phyloP scores from a whole-genome alignment of 805 yeast genomes.

The Saitoella complicata region DNA sequence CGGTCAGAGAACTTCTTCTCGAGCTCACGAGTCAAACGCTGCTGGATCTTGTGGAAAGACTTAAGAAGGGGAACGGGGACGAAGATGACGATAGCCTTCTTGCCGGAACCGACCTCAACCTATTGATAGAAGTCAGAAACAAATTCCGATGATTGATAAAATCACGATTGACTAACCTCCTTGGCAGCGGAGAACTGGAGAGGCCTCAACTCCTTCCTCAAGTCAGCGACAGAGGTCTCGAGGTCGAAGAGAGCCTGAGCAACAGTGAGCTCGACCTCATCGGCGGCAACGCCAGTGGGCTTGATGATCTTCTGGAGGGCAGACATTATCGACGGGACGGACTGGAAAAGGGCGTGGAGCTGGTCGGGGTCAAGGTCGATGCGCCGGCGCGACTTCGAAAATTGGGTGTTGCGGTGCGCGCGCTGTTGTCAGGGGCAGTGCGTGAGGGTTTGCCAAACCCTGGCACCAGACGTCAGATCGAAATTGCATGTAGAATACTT shows the following conservation, averaged over 20 bases:
- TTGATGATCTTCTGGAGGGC: conserved; percentile 92
- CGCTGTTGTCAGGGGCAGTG: too few species aligned
- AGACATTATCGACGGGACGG: conserved; percentile 44
- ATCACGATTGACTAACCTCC: conserved; percentile 38
- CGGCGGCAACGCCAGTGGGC: conserved; percentile 48
- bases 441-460: too few species aligned
- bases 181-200: conserved; percentile 97
- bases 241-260: conserved; percentile 97
- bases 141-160: background rate
- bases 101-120: conserved; percentile 95
- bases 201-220: conserved; percentile 95
- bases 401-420: too few species aligned
- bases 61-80: conserved; percentile 92
- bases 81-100: conserved; percentile 94
- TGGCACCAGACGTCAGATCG: too few species aligned
- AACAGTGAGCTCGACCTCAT: conserved; percentile 98
- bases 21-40: conserved; percentile 87
- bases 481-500: too few species aligned
- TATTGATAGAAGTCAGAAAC: conserved; percentile 10
- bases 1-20: conserved; percentile 99
- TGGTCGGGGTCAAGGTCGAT: too few species aligned
- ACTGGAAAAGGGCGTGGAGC: too few species aligned
- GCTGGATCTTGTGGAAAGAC: conserved; percentile 93
- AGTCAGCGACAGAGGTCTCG: conserved; percentile 83
- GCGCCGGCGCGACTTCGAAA: too few species aligned